phyloP scores from a whole-genome alignment of 768 basidiomycete species.

The Agaricus sinodeliciosus region DNA sequence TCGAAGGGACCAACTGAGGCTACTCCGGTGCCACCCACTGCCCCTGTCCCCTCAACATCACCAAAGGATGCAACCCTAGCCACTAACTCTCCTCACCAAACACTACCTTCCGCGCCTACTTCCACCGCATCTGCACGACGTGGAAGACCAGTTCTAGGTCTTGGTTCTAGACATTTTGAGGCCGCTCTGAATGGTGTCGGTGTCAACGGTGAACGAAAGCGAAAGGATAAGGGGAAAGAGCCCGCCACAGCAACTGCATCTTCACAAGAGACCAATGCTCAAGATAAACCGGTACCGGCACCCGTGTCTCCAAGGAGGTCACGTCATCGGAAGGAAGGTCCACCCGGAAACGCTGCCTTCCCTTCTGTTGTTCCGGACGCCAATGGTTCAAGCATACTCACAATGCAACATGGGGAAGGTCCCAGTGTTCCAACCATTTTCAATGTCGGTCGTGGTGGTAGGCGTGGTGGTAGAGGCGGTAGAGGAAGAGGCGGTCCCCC shows the following conservation, averaged over 20 bases:
- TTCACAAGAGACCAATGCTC: constrained; percentile 1
- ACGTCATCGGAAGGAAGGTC: constrained; percentile 16
- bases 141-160: constrained; percentile 51
- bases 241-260: constrained; percentile 5
- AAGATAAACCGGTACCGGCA: constrained; percentile 14
- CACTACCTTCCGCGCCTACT: constrained; percentile 2
- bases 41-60: constrained; percentile 5
- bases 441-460: constrained; percentile 12
- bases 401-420: background rate
- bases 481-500: constrained; percentile 8
- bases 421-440: constrained; percentile 5
- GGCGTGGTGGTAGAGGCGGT: constrained; percentile 4
- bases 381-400: constrained; percentile 6
- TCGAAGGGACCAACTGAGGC: constrained; percentile 14
- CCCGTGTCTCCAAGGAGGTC: constrained; percentile 17
- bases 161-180: constrained; percentile 65
- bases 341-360: constrained; percentile 9
- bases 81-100: constrained; percentile 4
- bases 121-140: constrained; percentile 28
- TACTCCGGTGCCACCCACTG: constrained; percentile 9
- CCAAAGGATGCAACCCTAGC: constrained; percentile 11
- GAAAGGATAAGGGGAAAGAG: constrained; percentile 20
- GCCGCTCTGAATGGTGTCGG: constrained; percentile 64
- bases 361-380: constrained; percentile 3
- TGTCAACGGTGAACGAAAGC: constrained; percentile 19